Conservation (phyloP, 495 filamentous ascomycete genomes). For the Penicillium pulvis region DNA sequence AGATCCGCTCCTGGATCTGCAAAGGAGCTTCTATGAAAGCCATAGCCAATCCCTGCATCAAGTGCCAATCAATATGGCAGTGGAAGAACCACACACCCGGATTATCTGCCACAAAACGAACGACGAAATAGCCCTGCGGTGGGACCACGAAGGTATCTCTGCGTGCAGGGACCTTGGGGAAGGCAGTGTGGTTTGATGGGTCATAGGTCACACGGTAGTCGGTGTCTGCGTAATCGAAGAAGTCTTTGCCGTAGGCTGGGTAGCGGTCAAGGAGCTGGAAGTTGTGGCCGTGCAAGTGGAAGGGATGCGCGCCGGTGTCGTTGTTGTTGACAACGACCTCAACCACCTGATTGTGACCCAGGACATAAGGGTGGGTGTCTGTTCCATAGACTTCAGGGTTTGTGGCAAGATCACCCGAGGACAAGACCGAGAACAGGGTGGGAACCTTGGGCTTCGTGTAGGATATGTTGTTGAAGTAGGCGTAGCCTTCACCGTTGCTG, state of each 20-base stretch:
- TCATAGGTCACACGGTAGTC: conserved; percentile 22
- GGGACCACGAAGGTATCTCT: conserved; percentile 2
- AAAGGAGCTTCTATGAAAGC: conserved; percentile 59
- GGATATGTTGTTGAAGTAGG: conserved; percentile 80
- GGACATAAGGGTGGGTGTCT: conserved; percentile 68
- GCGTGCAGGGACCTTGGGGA: not conserved
- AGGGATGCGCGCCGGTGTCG: conserved; percentile 21
- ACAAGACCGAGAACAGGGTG: conserved; percentile 74
- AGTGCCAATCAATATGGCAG: conserved; percentile 74
- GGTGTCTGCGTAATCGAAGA: conserved; percentile 33
- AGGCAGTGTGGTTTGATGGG: not conserved
- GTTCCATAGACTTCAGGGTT: conserved; percentile 71
- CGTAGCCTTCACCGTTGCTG: conserved; percentile 43
- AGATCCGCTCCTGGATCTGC: conserved; percentile 58
- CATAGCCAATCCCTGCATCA: conserved; percentile 44
- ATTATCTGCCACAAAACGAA: conserved; percentile 45
- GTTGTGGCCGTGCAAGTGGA: conserved; percentile 32
- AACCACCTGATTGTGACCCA: conserved; percentile 67
- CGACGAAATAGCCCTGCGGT: not conserved
- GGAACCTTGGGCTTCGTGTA: conserved; percentile 77
- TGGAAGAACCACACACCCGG: conserved; percentile 61
- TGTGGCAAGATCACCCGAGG: conserved; percentile 60
- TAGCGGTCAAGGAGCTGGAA: conserved; percentile 19
- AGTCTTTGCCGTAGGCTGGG: conserved; percentile 22
- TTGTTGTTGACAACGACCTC: conserved; percentile 81